Evolutionary conservation across 2,329 filamentous ascomycete genomes (phyloP).

Genomic region (Xylaria sp.): DNA sequence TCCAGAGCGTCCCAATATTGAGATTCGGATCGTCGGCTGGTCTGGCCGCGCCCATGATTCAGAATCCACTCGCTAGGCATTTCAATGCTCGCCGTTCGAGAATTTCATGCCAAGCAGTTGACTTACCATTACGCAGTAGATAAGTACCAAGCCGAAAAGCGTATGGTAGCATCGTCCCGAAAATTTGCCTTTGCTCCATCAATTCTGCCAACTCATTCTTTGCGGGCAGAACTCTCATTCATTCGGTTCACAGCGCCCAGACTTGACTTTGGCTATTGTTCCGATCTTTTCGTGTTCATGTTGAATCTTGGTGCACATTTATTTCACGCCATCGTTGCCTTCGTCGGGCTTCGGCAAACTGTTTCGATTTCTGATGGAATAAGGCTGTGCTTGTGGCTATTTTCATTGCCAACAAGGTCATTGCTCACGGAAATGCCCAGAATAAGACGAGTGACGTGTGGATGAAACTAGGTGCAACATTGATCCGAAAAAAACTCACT

Average conservation of each 20-base stretch:
- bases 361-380: background rate
- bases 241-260: conserved; percentile 20
- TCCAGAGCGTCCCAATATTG: conserved; percentile 6
- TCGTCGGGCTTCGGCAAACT: background rate
- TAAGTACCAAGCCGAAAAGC: conserved; percentile 7
- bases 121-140: background rate
- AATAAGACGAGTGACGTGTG: background rate
- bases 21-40: background rate
- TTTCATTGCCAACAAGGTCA: background rate
- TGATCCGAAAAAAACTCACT: background rate
- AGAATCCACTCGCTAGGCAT: conserved; percentile 5
- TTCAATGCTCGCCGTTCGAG: conserved; percentile 2
- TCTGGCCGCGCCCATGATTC: conserved; percentile 14
- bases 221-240: conserved; percentile 26
- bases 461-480: background rate
- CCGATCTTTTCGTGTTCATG: background rate
- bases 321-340: background rate
- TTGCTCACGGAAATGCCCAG: background rate
- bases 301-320: background rate
- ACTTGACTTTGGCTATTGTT: conserved; percentile 3
- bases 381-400: background rate
- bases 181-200: background rate
- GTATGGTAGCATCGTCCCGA: conserved; percentile 9
- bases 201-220: conserved; percentile 14
- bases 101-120: conserved; percentile 19